A percentile compares a stretch with the other conserved stretches of the same genome.
phyloP scores from a whole-genome alignment of 73 alveolate genomes.

The Tetrahymena elliotti region DNA sequence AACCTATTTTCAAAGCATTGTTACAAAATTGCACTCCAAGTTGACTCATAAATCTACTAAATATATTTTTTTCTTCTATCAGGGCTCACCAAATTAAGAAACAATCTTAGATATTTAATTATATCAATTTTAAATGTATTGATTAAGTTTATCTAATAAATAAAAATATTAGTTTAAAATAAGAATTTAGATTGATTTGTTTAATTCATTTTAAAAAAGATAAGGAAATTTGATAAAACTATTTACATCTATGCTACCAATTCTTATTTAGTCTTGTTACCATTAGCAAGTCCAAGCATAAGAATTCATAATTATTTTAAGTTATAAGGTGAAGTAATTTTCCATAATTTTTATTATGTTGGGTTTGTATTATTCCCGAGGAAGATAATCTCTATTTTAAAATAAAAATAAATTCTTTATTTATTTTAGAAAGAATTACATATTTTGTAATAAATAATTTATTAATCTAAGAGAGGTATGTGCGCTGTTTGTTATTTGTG shows the following conservation, averaged over 20 bases:
- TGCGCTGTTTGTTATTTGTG: background rate
- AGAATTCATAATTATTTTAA: background rate
- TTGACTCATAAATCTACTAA: background rate
- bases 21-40: background rate
- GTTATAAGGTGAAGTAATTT: background rate
- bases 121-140: background rate
- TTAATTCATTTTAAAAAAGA: background rate
- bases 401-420: too few species aligned
- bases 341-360: background rate
- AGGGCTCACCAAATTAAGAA: background rate
- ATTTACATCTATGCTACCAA: background rate
- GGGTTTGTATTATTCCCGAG: background rate
- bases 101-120: background rate
- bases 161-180: too few species aligned
- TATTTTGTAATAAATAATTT: background rate
- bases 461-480: background rate
- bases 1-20: background rate
- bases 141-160: background rate
- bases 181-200: too few species aligned
- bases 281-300: background rate
- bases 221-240: background rate
- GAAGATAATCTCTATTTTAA: background rate
- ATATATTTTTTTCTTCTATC: background rate
- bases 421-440: background rate
- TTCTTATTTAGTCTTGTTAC: background rate